phyloP scores from a whole-genome alignment of 768 basidiomycete species.

The Lentinula guzmanii region DNA sequence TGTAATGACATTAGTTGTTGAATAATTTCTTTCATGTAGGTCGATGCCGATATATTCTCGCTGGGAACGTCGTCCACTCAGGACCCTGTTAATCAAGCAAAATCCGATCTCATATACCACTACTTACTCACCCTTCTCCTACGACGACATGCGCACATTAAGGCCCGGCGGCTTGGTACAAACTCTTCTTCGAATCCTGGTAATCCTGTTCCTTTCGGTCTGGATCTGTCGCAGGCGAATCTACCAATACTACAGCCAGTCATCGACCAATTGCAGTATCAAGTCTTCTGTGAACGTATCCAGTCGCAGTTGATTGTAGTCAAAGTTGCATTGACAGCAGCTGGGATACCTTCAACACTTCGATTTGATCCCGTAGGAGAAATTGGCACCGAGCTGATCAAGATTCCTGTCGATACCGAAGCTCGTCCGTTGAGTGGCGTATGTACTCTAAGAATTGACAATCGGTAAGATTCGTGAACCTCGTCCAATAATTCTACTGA shows the following conservation, averaged over 20 bases:
- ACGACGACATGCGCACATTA: conserved; percentile 48
- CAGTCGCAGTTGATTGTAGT: conserved; percentile 51
- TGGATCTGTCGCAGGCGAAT: conserved; percentile 23
- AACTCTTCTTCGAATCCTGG: conserved; percentile 12
- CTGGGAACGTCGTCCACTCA: conserved; percentile 8
- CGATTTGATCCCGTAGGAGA: conserved; percentile 64
- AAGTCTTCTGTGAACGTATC: conserved; percentile 63
- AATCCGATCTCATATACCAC: conserved; percentile 66
- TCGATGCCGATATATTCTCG: conserved; percentile 22
- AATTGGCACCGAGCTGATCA: conserved; percentile 53
- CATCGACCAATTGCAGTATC: conserved; percentile 77
- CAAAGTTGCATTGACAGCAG: conserved; percentile 38
- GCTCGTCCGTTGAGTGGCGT: conserved; percentile 58
- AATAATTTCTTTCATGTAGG: conserved; percentile 15
- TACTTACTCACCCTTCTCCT: conserved; percentile 60
- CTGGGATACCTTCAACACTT: conserved; percentile 51
- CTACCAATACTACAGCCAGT: conserved; percentile 59
- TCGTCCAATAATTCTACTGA: not conserved
- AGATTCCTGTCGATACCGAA: conserved; percentile 35
- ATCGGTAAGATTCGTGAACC: conserved; percentile 36
- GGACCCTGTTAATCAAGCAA: conserved; percentile 20
- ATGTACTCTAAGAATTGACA: conserved; percentile 62
- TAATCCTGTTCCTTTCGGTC: conserved; percentile 1
- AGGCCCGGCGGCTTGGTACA: conserved; percentile 30
- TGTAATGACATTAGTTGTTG: not conserved